phyloP scores from a whole-genome alignment of 805 yeast genomes.

The Wickerhamiella qilinensis region DNA sequence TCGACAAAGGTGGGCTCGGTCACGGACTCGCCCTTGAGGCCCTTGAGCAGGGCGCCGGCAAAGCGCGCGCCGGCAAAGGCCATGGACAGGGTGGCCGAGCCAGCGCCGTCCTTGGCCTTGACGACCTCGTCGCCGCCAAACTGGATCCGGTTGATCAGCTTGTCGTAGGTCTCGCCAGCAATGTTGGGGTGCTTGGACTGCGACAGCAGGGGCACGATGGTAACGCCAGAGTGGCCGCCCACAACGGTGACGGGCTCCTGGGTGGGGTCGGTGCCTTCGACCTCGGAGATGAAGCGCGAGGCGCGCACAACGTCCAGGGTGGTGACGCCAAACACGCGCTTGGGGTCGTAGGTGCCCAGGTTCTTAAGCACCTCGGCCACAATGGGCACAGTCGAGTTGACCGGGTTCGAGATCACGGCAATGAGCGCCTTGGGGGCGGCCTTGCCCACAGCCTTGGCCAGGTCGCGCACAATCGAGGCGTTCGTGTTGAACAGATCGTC shows the following conservation, averaged over 20 bases:
- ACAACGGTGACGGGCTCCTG: slow-evolving; percentile 71
- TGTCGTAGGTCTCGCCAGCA: slow-evolving; percentile 48
- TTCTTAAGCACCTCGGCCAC: slow-evolving; percentile 83
- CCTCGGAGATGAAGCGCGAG: slow-evolving; percentile 67
- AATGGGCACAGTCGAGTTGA: slow-evolving; percentile 93
- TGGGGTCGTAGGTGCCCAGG: slow-evolving; percentile 78
- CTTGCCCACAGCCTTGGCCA: slow-evolving; percentile 75
- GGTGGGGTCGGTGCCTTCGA: slow-evolving; percentile 55
- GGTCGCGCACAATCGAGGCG: slow-evolving; percentile 86
- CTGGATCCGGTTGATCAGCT: slow-evolving; percentile 73
- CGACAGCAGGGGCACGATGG: slow-evolving; percentile 85
- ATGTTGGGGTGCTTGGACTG: slow-evolving; percentile 47
- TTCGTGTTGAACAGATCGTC: slow-evolving; percentile 93
- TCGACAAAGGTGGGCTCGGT: slow-evolving; percentile 43
- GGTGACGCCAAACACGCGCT: slow-evolving; percentile 89
- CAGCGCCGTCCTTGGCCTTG: slow-evolving; percentile 85
- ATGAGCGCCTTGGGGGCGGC: slow-evolving; percentile 72
- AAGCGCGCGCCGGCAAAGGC: slow-evolving; percentile 82
- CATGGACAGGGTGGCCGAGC: slow-evolving; percentile 87
- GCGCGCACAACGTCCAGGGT: slow-evolving; percentile 86
- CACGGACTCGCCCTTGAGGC: slow-evolving; percentile 27
- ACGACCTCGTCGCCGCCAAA: slow-evolving; percentile 95
- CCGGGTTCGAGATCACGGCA: slow-evolving; percentile 82
- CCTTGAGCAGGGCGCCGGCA: slow-evolving; percentile 35
- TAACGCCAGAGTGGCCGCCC: slow-evolving; percentile 96